Percentiles rank a stretch among this genome's conserved stretches.
Conservation (phyloP, 2,329 filamentous ascomycete genomes). For the Paecilomyces niveus region DNA sequence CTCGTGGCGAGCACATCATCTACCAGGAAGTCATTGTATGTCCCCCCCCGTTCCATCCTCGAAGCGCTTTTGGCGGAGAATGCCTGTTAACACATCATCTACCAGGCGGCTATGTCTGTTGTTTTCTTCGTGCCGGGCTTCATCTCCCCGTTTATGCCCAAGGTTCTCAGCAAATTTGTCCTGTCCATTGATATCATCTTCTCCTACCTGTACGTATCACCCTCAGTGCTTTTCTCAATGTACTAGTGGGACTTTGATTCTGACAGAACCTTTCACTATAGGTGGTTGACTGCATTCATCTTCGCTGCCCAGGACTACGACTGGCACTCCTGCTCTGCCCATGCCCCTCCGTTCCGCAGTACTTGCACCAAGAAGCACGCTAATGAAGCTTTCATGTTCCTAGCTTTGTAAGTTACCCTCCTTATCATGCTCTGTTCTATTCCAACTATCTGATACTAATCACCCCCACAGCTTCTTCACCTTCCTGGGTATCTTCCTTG, state of each 20-base stretch:
- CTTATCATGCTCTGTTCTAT: neutral
- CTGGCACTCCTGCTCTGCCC: slow-evolving; percentile 19
- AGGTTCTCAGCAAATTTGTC: slow-evolving; percentile 28
- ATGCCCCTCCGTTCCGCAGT: slow-evolving; percentile 23
- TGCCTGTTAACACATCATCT: neutral
- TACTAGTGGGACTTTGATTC: slow-evolving; percentile 2
- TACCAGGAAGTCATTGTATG: slow-evolving; percentile 36
- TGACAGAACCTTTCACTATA: slow-evolving; percentile 7
- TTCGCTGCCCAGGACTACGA: slow-evolving; percentile 42
- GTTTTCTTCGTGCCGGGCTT: slow-evolving; percentile 38
- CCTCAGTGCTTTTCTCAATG: neutral
- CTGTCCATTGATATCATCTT: slow-evolving; percentile 38
- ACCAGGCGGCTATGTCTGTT: slow-evolving; percentile 27
- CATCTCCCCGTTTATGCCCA: slow-evolving; percentile 33
- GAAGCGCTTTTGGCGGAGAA: neutral
- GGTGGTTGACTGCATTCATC: slow-evolving; percentile 44
- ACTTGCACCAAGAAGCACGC: slow-evolving; percentile 32
- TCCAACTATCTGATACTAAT: neutral
- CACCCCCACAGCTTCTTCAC: slow-evolving; percentile 31
- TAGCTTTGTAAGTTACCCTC: slow-evolving; percentile 35
- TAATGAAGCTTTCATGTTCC: slow-evolving; percentile 39
- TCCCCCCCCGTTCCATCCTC: neutral
- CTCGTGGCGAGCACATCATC: slow-evolving; percentile 26
- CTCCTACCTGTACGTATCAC: slow-evolving; percentile 36
- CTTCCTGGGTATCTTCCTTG: slow-evolving; percentile 31